Evolutionary conservation across 257 asterid species (phyloP).

Genomic region (Orobanche coerulescens): DNA sequence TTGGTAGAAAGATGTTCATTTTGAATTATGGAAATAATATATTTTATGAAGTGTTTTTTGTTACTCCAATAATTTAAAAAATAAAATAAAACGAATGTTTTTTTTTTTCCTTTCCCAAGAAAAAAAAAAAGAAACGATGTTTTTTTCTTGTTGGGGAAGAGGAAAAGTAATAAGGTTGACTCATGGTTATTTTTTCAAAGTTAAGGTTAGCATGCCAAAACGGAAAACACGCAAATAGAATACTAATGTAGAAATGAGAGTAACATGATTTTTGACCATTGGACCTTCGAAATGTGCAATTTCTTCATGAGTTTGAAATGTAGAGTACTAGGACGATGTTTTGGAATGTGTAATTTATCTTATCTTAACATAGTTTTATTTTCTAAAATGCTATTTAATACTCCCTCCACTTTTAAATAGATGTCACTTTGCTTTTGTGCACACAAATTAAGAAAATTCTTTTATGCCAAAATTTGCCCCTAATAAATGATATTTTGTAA

Average conservation of each 20-base stretch:
- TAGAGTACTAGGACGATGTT: too few species aligned
- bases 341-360: too few species aligned
- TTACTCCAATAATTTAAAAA: neutral
- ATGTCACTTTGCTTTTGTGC: too few species aligned
- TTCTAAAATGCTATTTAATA: too few species aligned
- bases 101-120: too few species aligned
- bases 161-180: slow-evolving; percentile 4
- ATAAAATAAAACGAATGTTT: too few species aligned
- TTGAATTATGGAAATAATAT: neutral
- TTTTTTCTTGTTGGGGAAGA: neutral
- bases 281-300: neutral
- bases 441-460: too few species aligned
- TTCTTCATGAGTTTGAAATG: neutral
- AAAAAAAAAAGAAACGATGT: slow-evolving; percentile 2
- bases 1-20: neutral
- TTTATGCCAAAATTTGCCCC: too few species aligned
- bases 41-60: too few species aligned
- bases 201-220: slow-evolving; percentile 25
- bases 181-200: neutral
- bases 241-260: neutral
- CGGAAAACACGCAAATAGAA: neutral
- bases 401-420: too few species aligned
- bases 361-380: too few species aligned
- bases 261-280: slow-evolving; percentile 14
- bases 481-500: too few species aligned